Base-by-base conservation (phyloP, 2,329 filamentous ascomycete species). In the Diplodia mutila region DNA sequence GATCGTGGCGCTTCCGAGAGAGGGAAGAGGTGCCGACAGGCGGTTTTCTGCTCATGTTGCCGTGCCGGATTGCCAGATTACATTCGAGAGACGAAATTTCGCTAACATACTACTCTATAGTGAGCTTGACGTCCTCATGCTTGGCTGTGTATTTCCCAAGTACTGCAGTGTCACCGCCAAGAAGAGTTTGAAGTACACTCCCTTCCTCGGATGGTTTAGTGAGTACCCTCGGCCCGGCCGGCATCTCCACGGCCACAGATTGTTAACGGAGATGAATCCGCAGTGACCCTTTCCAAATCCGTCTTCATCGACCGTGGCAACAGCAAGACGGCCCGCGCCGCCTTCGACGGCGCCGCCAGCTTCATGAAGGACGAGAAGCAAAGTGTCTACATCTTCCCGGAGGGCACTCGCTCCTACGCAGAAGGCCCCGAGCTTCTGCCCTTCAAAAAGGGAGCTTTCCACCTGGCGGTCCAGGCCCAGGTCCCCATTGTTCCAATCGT, bases 391-490 rank as follows among this genome's bases (percentile, higher is more conserved):
- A 93, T 94, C 82, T 94, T 94, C 80, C 91, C 91, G 68, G 95
- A 99, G 82, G 95, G 95, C 61, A 99, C 95, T 1, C 87, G 95
- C 72, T 96, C 92, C 78, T 97, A 98, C 81, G 86, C 91, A 67
- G 88, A 90, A 73, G 89, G 94, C 66, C 91, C 95, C 1, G 87
- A 86, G 68, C 82, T 99, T 74, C 84, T 98, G 66, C 92, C 93
- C n/a, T 99, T 98, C 85, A 99, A 99, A 83, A 99, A 99, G 84
- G 95, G 95, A 69, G 95, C 94, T 55, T 99, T 99, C 81, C 94
- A 99, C 79, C 86, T 99, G 39, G 95, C 95, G 54, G 88, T 99
- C 23, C 92, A 98, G 84, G 94, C 94, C 2, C 91, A 93, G 71
- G 95, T 97, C 6, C 94, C 94, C 29, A 92, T 99, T 73, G 90